phyloP scores from a whole-genome alignment of 169 alveolate species.

The Eimeria tenella region DNA sequence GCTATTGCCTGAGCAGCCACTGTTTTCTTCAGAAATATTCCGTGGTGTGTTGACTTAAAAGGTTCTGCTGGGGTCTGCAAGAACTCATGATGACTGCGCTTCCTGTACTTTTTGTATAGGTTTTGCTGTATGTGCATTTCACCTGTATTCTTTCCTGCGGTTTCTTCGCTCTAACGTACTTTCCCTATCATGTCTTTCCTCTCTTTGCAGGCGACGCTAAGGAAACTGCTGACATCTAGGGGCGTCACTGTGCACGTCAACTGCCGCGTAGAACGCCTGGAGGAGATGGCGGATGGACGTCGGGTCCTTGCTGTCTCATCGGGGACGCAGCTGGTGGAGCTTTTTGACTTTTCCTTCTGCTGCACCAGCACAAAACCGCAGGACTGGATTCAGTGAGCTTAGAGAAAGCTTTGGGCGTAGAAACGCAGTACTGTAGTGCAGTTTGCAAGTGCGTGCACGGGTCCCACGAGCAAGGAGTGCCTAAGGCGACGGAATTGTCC shows the following conservation, averaged over 20 bases:
- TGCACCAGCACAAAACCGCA: conserved; percentile 22
- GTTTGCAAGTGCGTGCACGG: too few species aligned
- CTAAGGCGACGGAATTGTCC: too few species aligned
- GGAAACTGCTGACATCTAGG: background rate
- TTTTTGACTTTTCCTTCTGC: conserved; percentile 44
- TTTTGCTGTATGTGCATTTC: too few species aligned
- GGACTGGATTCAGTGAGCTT: conserved; percentile 41
- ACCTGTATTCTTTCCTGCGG: too few species aligned
- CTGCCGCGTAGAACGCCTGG: conserved; percentile 20
- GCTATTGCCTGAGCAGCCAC: background rate
- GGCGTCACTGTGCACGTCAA: conserved; percentile 2
- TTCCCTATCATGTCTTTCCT: too few species aligned
- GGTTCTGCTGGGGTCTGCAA: too few species aligned
- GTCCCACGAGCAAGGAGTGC: too few species aligned
- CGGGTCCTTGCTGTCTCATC: background rate
- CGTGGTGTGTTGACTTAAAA: too few species aligned
- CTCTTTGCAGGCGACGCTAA: background rate
- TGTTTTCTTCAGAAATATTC: background rate
- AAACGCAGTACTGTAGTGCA: too few species aligned
- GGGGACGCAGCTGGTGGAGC: background rate
- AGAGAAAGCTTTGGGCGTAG: background rate
- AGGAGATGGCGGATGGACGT: conserved; percentile 3
- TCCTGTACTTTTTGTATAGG: too few species aligned
- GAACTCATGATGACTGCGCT: too few species aligned
- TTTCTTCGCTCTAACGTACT: too few species aligned